Conservation (phyloP, 75 land plant genomes). For the Cryptomeria japonica region DNA sequence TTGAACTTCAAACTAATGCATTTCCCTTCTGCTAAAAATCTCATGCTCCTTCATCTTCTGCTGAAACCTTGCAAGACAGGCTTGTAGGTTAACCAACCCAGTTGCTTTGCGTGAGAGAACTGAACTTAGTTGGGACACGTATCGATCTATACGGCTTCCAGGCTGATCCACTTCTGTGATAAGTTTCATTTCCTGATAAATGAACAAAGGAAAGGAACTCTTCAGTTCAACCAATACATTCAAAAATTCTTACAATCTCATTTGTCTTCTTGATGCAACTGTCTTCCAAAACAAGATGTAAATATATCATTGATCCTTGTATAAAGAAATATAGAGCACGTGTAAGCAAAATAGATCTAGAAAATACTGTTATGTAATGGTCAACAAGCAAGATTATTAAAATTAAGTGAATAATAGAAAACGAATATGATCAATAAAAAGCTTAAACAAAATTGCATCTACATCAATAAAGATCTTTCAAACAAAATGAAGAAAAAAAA, state of each 20-base stretch:
- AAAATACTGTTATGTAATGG: neutral
- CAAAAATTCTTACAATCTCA: neutral
- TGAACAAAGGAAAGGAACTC: neutral
- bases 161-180: conserved; percentile 97
- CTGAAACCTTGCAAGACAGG: conserved; percentile 92
- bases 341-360: neutral
- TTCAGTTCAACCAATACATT: neutral
- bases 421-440: neutral
- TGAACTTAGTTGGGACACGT: conserved; percentile 85
- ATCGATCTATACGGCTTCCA: conserved; percentile 92
- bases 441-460: neutral
- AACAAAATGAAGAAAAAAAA: neutral
- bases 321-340: neutral
- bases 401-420: neutral
- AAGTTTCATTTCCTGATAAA: conserved; percentile 90
- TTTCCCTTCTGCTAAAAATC: conserved; percentile 75
- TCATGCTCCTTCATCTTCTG: conserved; percentile 95
- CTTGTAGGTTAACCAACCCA: conserved; percentile 92
- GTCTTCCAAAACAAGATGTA: neutral
- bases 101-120: conserved; percentile 96
- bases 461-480: neutral
- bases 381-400: neutral
- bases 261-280: neutral
- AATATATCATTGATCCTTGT: neutral
- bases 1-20: conserved; percentile 32